Percentiles rank a stretch among this genome's conserved stretches.
phyloP scores from a whole-genome alignment of 305 asterid species.

The Fraxinus platypoda region DNA sequence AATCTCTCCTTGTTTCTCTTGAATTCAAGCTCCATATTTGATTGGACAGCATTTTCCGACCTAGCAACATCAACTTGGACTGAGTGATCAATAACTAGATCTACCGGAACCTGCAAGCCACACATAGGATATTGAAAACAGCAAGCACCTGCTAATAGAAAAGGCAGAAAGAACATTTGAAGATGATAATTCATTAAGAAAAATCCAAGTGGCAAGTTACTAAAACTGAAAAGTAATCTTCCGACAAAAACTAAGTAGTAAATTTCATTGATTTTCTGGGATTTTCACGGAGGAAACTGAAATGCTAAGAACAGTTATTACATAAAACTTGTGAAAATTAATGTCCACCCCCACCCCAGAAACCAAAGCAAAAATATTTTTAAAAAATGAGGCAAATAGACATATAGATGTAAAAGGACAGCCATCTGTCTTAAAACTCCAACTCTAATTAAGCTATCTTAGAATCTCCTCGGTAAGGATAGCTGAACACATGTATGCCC shows the following conservation, averaged over 20 bases:
- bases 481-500: not conserved
- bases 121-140: slow-evolving; percentile 15
- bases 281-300: too few species aligned
- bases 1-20: slow-evolving; percentile 91
- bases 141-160: not conserved
- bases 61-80: slow-evolving; percentile 94
- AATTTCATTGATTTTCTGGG: too few species aligned
- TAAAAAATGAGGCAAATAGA: not conserved
- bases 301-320: too few species aligned
- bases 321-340: too few species aligned
- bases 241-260: too few species aligned
- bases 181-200: not conserved
- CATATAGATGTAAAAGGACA: not conserved
- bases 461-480: not conserved
- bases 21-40: slow-evolving; percentile 85
- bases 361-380: not conserved
- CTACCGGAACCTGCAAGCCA: slow-evolving; percentile 84
- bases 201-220: not conserved
- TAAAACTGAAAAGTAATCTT: too few species aligned
- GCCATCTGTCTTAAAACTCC: not conserved
- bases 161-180: not conserved
- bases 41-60: slow-evolving; percentile 86
- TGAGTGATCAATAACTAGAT: slow-evolving; percentile 91
- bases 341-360: not conserved
- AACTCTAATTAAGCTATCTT: not conserved